Evolutionary conservation across 306 rosid genomes (phyloP), one percentile per base, ranked within the genome.

Genomic region (Hippophae tibetana): DNA sequence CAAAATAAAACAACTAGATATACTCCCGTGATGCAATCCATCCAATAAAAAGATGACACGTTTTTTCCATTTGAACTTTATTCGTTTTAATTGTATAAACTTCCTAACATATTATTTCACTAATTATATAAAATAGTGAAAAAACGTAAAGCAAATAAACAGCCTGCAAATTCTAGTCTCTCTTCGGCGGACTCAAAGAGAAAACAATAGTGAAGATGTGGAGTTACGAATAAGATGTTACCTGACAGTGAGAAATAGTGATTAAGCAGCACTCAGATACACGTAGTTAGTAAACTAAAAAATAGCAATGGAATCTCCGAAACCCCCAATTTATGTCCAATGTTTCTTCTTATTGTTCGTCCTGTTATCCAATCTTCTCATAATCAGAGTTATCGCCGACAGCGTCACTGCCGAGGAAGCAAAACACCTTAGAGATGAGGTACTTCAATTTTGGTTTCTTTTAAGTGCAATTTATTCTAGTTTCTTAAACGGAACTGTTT

Each of bases 391-490:
- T 47, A 60, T 73, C 53, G 84, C 94, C 54, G 88, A 86, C 27
- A 76, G 81, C 64, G 95, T 90, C 56, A 76, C 88, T 40, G 63
- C 67, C 9, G 78, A 73, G 23, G 97, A 90, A 76, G 95, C 88
- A 5, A 86, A 67, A 58, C 74, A 69, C 45, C 94, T 90, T 47
- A 71, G 90, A 68, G 84, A 90, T 27, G 94, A 90, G 86, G 87
- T 84, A 69, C 47, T 2, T 49, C 54, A 13, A 56, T 46, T 56
- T 61, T 47, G 62, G 11, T n/a, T 56, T 53, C 47, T 41, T 43
- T 53, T 10, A 42, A 43, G 14, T 43, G 65, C 44, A 49, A 6
- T 53, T 47, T 43, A 26, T 48, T 55, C 13, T 62, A 42, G 47
- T 42, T n/a, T 8, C 41, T 23, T 5, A 13, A 27, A 12, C 0